These are phyloP conservation scores for Trichophyton rubrum DNA, from an alignment of 2,329 filamentous ascomycete species.

Conservation along the genomic window DNA sequence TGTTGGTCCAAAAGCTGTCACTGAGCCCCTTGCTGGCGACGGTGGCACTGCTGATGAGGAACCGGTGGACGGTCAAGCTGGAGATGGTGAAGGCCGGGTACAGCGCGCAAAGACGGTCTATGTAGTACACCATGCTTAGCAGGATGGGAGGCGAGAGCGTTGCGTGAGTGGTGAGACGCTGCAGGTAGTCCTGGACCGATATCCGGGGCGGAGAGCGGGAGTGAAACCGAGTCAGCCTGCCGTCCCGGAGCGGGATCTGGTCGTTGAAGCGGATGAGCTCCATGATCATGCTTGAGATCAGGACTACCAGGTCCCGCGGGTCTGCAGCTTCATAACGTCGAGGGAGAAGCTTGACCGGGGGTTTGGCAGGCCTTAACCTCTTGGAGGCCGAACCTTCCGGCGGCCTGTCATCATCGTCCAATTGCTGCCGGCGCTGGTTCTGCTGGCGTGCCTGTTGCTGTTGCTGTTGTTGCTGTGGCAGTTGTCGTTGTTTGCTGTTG, in stretches of 20 bases:
- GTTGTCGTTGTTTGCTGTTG: neutral
- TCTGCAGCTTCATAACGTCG: constrained; percentile 67
- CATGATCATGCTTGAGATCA: constrained; percentile 91
- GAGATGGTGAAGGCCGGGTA: constrained; percentile 95
- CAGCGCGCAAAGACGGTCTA: constrained; percentile 81
- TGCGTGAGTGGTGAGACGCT: constrained; percentile 83
- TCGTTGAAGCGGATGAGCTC: constrained; percentile 93
- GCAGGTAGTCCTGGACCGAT: constrained; percentile 85
- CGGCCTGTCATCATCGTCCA: constrained; percentile 16
- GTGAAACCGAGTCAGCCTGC: constrained; percentile 85
- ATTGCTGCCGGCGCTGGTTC: constrained; percentile 12
- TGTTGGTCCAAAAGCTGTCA: constrained; percentile 97
- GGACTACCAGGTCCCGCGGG: constrained; percentile 72
- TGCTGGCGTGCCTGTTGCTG: neutral
- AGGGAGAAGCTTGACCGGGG: constrained; percentile 44
- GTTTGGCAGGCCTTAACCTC: constrained; percentile 34
- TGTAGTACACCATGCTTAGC: constrained; percentile 98
- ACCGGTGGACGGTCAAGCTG: constrained; percentile 90
- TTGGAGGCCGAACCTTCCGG: constrained; percentile 30
- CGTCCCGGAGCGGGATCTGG: constrained; percentile 67
- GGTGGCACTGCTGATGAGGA: constrained; percentile 88
- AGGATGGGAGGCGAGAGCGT: constrained; percentile 85
- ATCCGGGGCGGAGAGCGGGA: constrained; percentile 84
- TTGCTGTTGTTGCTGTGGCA: neutral
- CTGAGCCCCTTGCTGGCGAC: constrained; percentile 93